Evolutionary conservation across 176 grass and related monocot species (phyloP).

Genomic region (Lolium rigidum): DNA sequence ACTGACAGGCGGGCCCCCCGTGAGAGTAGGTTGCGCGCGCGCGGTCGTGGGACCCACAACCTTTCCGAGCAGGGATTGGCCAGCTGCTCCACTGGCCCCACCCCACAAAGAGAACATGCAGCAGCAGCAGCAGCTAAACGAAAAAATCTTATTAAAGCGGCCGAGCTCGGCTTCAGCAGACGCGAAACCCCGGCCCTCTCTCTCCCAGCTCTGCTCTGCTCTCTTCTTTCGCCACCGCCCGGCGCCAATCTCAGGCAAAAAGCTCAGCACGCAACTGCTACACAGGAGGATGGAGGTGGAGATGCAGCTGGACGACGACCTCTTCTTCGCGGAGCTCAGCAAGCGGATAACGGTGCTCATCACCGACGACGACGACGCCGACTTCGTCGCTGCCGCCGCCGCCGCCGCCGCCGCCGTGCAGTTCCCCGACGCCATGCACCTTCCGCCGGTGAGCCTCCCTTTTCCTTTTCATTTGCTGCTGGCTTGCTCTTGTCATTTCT

Average conservation of each 20-base stretch:
- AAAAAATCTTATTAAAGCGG: slow-evolving; percentile 49
- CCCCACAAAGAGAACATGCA: background rate
- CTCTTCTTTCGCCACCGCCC: background rate
- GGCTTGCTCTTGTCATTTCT: background rate
- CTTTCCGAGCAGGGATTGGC: slow-evolving; percentile 58
- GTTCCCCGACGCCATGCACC: slow-evolving; percentile 44
- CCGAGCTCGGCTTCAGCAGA: background rate
- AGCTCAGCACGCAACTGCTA: background rate
- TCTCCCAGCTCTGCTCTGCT: background rate
- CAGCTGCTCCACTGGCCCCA: slow-evolving; percentile 49
- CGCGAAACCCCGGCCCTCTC: background rate
- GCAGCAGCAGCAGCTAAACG: too few relatives aligned
- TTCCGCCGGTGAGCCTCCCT: slow-evolving; percentile 47
- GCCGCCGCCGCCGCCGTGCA: background rate
- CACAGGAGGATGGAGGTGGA: slow-evolving; percentile 45
- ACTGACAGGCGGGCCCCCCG: too few relatives aligned
- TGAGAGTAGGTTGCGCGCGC: slow-evolving; percentile 22
- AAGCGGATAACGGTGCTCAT: slow-evolving; percentile 92
- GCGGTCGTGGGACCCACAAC: slow-evolving; percentile 40
- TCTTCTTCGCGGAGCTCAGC: slow-evolving; percentile 96
- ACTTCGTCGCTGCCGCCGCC: slow-evolving; percentile 34
- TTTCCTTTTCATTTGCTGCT: too few relatives aligned
- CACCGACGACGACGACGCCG: slow-evolving; percentile 92
- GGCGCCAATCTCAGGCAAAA: background rate
- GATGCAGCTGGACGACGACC: slow-evolving; percentile 79